These are phyloP conservation scores for Globisporangium viniferum DNA, from an alignment of 352 stramenopile species.

Conservation along the genomic window DNA sequence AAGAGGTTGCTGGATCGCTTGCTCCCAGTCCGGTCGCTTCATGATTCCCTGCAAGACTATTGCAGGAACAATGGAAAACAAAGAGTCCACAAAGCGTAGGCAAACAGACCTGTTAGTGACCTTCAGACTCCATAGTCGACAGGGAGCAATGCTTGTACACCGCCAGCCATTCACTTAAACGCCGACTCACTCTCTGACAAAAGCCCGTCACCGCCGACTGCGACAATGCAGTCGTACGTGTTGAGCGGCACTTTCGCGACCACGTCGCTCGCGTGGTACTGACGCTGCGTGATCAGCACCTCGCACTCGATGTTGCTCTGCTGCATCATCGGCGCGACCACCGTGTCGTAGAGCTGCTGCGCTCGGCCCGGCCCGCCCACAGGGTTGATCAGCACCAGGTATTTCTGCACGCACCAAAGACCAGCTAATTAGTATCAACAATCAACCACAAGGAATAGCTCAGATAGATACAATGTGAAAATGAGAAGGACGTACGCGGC, in stretches of 20 bases:
- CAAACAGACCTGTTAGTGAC: slow-evolving; percentile 2
- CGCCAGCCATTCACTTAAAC: neutral
- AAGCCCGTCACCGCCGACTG: slow-evolving; percentile 59
- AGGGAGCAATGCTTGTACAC: neutral
- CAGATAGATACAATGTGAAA: slow-evolving; percentile 6
- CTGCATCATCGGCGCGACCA: slow-evolving; percentile 48
- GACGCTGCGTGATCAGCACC: slow-evolving; percentile 42
- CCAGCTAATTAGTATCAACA: neutral
- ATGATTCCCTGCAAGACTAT: slow-evolving; percentile 72
- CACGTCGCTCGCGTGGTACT: slow-evolving; percentile 56
- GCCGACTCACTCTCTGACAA: slow-evolving; percentile 54
- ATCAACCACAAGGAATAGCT: neutral
- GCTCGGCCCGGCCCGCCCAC: slow-evolving; percentile 48
- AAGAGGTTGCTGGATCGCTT: slow-evolving; percentile 48
- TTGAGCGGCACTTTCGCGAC: slow-evolving; percentile 35
- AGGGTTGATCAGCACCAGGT: slow-evolving; percentile 67
- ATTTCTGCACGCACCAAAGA: slow-evolving; percentile 24
- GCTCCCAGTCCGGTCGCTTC: slow-evolving; percentile 50
- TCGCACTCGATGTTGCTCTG: slow-evolving; percentile 55
- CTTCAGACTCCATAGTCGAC: neutral
- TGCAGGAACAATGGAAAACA: neutral
- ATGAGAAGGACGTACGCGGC: slow-evolving; percentile 28
- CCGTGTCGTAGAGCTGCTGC: slow-evolving; percentile 47
- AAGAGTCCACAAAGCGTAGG: slow-evolving; percentile 4
- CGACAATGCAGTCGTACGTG: slow-evolving; percentile 59